Evolutionary conservation across 345 rosid species (phyloP), one percentile per base, ranked within the genome.

Genomic region (Trapa incisa): DNA sequence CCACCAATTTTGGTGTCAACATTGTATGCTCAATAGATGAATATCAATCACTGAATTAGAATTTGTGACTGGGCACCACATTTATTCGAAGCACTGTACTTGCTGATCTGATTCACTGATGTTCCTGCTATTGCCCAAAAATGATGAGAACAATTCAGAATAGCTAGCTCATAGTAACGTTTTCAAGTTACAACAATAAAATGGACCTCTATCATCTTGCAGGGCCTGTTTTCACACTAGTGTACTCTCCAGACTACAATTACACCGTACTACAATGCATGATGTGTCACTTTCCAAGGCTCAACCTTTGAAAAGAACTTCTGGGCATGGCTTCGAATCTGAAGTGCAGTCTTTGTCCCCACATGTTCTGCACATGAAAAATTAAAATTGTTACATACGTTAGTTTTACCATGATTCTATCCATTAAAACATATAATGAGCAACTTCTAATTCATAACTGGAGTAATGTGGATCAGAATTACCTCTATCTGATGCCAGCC

Each of bases 271-370:
- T 22, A 22, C 29, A 22, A 56, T n/a, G 42, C 63, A 38, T 37
- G 50, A 56, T 54, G 6, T 47, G 6, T 47, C 17, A 60, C 64
- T 65, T 65, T 70, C 13, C 50, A 32, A 32, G 22, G 65, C 47
- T 63, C 70, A 63, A 93, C 98, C 96, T 89, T 92, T 37, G 91
- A 81, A 86, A 92, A 92, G 76, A 86, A 88, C 73, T 92, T 92
- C 73, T 92, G 98, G 76, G 98, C 96, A 80, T 92, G 98, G 89
- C 98, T 89, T 77, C 98, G 85, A 64, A 89, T 88, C 78, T 89
- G 98, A 75, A 92, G 91, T 38, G 96, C 91, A 32, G 96, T 85
- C 82, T 92, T 92, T 52, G 97, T 80, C 65, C 91, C 93, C 66
- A 92, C 78, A 69, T 86, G 89, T 67, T 86, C 98, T 92, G 96